Evolutionary conservation across 768 basidiomycete species (phyloP).

Genomic region (Mycena sanguinolenta): DNA sequence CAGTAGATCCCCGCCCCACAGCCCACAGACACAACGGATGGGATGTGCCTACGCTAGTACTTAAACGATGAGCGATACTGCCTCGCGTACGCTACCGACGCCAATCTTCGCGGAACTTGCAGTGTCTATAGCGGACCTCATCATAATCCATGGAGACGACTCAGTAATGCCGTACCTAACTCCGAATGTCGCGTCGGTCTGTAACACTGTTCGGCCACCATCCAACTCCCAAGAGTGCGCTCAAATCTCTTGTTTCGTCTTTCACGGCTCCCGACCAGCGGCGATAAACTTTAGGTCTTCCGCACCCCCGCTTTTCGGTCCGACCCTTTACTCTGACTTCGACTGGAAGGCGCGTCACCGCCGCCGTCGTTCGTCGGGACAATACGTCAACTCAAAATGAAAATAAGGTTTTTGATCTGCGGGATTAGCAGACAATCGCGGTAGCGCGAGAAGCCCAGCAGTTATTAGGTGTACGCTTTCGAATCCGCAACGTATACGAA

Average conservation of each 20-base stretch:
- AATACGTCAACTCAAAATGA: background rate
- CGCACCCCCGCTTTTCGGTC: background rate
- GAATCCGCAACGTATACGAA: background rate
- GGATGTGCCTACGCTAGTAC: background rate
- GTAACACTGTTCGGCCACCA: too few relatives aligned
- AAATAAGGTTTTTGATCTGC: background rate
- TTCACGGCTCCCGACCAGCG: background rate
- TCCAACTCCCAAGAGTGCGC: background rate
- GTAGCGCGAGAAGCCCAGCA: background rate
- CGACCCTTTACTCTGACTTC: background rate
- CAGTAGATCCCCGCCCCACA: too few relatives aligned
- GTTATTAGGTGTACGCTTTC: slow-evolving; percentile 7
- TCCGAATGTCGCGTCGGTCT: too few relatives aligned
- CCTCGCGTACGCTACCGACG: background rate
- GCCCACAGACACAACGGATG: background rate
- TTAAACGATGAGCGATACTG: slow-evolving; percentile 1
- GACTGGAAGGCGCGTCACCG: background rate
- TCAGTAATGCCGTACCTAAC: background rate
- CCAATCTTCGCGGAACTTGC: background rate
- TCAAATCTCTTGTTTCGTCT: background rate
- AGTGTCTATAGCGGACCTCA: too few relatives aligned
- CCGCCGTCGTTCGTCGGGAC: slow-evolving; percentile 1
- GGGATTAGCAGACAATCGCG: background rate
- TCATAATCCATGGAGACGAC: background rate
- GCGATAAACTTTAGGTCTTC: background rate